Conservation (phyloP, 805 yeast species). For the Kazachstania viticola region DNA sequence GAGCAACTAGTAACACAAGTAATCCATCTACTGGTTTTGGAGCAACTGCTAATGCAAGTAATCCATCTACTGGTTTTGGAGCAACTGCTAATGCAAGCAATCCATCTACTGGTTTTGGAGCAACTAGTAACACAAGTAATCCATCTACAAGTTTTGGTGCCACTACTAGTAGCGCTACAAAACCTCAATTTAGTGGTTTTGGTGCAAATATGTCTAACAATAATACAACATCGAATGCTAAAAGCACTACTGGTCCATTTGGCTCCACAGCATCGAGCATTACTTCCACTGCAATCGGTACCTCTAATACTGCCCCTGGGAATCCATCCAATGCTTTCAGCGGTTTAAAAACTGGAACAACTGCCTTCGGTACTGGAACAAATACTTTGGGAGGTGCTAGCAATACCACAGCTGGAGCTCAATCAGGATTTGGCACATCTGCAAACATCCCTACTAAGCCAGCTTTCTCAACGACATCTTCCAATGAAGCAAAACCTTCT, state of each 20-base stretch:
- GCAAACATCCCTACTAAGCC: constrained; percentile 7
- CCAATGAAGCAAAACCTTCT: constrained; percentile 8
- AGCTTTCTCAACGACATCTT: constrained; percentile 5
- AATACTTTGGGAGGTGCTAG: neutral
- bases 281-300: too few species aligned
- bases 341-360: neutral
- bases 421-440: neutral
- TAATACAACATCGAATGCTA: neutral
- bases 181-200: constrained; percentile 4
- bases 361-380: constrained; percentile 7
- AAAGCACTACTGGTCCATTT: neutral
- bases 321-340: constrained; percentile 8
- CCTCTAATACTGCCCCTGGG: neutral
- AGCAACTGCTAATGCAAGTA: too few species aligned
- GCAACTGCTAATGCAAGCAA: neutral
- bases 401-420: neutral
- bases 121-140: neutral
- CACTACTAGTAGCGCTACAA: neutral
- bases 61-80: neutral
- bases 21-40: neutral
- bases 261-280: constrained; percentile 1
- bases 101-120: neutral
- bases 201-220: neutral
- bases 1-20: neutral
- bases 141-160: neutral